Percentiles rank a stretch among this genome's conserved stretches.
These are phyloP conservation scores for Clohesyomyces aquaticus DNA, from an alignment of 495 filamentous ascomycete genomes.

Conservation along the genomic window DNA sequence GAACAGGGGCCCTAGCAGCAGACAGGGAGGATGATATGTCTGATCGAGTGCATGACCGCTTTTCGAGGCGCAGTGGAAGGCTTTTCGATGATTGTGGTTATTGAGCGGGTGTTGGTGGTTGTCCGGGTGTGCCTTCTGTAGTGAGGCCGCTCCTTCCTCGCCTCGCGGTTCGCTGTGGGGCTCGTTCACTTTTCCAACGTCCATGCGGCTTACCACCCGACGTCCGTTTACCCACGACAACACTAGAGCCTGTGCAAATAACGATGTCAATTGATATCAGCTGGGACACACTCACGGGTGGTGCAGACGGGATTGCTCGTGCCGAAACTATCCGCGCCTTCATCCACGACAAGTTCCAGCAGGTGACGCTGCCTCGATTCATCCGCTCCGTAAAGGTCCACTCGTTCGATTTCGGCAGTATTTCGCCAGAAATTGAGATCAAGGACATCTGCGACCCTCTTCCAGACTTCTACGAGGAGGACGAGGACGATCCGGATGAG, in stretches of 20 bases:
- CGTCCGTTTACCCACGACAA: conserved; percentile 29
- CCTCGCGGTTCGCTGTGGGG: conserved; percentile 24
- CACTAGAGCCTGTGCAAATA: conserved; percentile 25
- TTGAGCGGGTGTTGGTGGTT: conserved; percentile 21
- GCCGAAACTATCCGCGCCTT: conserved; percentile 87
- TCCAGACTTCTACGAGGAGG: conserved; percentile 94
- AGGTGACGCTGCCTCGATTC: conserved; percentile 86
- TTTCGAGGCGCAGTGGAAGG: conserved; percentile 8
- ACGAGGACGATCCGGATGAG: conserved; percentile 52
- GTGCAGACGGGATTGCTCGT: conserved; percentile 79
- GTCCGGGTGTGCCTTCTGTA: not conserved
- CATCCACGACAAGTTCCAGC: conserved; percentile 93
- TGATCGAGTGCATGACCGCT: conserved; percentile 13
- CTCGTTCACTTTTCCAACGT: no score
- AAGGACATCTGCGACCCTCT: conserved; percentile 97
- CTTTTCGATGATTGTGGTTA: conserved; percentile 13
- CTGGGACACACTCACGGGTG: conserved; percentile 90
- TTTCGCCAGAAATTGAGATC: conserved; percentile 82
- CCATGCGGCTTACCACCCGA: no score
- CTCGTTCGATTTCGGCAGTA: conserved; percentile 86
- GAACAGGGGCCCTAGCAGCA: not conserved
- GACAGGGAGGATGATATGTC: not conserved
- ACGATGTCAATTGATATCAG: conserved; percentile 95
- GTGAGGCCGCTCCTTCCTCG: not conserved
- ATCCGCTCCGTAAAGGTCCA: conserved; percentile 95